A percentile compares a stretch with the other conserved stretches of the same genome.
These are phyloP conservation scores for Mycena rebaudengoi DNA, from an alignment of 768 basidiomycete species.

Conservation along the genomic window DNA sequence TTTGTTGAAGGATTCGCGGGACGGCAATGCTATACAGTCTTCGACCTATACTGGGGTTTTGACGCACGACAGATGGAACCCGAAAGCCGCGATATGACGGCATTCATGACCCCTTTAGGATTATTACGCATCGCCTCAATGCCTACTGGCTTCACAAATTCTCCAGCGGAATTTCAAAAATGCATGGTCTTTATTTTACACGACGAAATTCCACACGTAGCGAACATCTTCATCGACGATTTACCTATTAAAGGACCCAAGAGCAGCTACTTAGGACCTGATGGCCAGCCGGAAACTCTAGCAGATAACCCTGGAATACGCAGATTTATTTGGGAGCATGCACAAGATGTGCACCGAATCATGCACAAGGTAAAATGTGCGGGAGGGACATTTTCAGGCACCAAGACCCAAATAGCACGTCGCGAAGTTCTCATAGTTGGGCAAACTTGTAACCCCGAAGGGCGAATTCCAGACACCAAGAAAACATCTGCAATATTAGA, in stretches of 20 bases:
- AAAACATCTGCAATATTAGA: background rate
- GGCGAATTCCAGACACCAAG: background rate
- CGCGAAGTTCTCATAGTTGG: background rate
- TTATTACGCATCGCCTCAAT: no score
- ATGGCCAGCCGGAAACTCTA: background rate
- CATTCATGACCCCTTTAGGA: no score
- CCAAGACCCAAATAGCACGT: background rate
- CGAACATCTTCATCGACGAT: background rate
- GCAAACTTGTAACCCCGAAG: background rate
- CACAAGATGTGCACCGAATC: constrained; percentile 24
- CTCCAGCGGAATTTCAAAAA: no score
- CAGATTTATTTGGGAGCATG: constrained; percentile 31
- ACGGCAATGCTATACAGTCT: no score
- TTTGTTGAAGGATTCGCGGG: no score
- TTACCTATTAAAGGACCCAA: background rate
- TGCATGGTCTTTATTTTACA: background rate
- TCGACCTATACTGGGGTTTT: no score
- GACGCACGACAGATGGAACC: no score
- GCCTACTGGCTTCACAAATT: no score
- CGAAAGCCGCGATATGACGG: no score
- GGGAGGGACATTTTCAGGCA: background rate
- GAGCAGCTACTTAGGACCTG: background rate
- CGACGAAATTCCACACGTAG: background rate
- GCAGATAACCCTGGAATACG: constrained; percentile 10
- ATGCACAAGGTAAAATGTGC: constrained; percentile 21